These are phyloP conservation scores for Verticillium dahliae DNA, from an alignment of 2,329 filamentous ascomycete genomes.

Conservation along the genomic window DNA sequence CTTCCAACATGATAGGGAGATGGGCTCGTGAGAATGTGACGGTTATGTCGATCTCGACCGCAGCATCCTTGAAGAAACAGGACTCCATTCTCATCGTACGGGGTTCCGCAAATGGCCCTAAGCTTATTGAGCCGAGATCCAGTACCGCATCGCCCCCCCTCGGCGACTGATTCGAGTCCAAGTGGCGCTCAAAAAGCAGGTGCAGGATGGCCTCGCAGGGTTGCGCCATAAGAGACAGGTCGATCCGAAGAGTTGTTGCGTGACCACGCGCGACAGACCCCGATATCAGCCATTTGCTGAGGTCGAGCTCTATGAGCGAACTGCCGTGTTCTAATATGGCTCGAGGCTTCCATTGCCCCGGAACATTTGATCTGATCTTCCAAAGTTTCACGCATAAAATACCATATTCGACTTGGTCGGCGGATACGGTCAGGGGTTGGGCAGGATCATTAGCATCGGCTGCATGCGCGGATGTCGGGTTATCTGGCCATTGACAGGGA, in stretches of 20 bases:
- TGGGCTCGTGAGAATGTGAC: neutral
- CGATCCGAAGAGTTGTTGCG: neutral
- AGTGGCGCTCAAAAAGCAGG: neutral
- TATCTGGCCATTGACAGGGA: neutral
- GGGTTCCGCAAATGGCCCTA: neutral
- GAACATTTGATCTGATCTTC: neutral
- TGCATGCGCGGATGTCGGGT: neutral
- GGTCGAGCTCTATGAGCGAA: neutral
- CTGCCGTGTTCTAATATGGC: neutral
- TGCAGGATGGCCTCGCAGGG: conserved; percentile 1
- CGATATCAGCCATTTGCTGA: neutral
- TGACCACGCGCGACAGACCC: neutral
- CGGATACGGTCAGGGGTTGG: neutral
- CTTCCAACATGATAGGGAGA: neutral
- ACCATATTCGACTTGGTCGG: neutral
- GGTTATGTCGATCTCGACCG: neutral
- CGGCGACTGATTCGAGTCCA: neutral
- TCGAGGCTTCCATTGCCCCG: neutral
- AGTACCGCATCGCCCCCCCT: neutral
- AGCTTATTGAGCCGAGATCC: neutral
- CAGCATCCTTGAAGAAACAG: neutral
- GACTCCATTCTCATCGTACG: neutral
- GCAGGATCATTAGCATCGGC: neutral
- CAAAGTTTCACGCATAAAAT: neutral
- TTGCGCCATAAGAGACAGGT: neutral